phyloP scores from a whole-genome alignment of 2,329 filamentous ascomycete species.

The Plectosphaerella plurivora region DNA sequence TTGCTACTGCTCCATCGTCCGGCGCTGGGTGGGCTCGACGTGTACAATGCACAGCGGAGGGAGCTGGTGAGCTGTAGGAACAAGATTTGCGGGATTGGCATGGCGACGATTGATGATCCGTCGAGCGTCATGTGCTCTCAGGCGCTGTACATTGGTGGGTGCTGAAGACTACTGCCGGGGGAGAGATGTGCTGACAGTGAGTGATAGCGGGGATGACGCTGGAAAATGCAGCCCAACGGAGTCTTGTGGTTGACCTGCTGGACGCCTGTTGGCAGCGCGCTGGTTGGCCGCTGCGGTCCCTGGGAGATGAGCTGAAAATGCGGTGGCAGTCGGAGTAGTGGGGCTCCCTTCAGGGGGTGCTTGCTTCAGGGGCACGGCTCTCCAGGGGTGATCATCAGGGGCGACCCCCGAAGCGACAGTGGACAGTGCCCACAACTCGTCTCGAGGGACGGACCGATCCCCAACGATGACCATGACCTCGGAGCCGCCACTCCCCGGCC shows the following conservation, averaged over 20 bases:
- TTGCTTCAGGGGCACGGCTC: too few relatives aligned
- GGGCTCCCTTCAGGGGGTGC: not conserved
- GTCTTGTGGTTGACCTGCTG: not conserved
- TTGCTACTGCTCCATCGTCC: conserved; percentile 13
- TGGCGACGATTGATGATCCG: conserved; percentile 15
- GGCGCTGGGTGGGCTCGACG: conserved; percentile 10
- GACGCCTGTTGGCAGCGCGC: conserved; percentile 4
- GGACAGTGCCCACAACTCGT: not conserved
- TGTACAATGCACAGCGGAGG: conserved; percentile 12
- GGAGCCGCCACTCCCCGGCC: not conserved
- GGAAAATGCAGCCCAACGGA: conserved; percentile 1
- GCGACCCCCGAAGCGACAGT: too few relatives aligned
- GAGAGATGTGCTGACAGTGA: not conserved
- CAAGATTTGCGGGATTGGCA: conserved; percentile 16
- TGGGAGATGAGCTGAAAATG: conserved; percentile 4
- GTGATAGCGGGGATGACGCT: conserved; percentile 5
- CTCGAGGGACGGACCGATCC: conserved; percentile 1
- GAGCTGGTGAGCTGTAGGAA: conserved; percentile 13
- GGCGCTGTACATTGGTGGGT: conserved; percentile 14
- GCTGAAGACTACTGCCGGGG: not conserved
- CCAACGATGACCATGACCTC: not conserved
- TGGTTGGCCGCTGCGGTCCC: conserved; percentile 6
- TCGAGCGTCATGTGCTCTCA: conserved; percentile 19
- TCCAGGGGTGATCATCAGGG: conserved; percentile 23
- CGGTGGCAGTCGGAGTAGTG: conserved; percentile 2